Base-by-base conservation (phyloP, 2,329 filamentous ascomycete genomes). In the Didymella lethalis region DNA sequence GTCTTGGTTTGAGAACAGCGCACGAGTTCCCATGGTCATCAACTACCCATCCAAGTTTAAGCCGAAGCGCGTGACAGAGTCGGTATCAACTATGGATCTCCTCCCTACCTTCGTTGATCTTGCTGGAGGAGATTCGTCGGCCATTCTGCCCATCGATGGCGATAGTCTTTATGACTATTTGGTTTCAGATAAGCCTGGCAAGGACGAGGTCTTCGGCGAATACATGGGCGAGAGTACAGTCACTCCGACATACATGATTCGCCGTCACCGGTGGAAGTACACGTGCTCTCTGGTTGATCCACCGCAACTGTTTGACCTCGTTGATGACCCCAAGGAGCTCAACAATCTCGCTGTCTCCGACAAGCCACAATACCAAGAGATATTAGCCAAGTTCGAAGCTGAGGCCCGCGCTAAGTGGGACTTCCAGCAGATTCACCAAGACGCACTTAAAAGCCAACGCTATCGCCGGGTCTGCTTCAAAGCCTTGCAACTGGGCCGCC, bases 211-310 rank as follows among this genome's bases (percentile, higher is more conserved):
- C n/a, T 90, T 94, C 69, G 93, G 92, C 61, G 93, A 97, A 80
- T 97, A 97, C 80, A 96, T 94, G 72, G 93, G 92, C 48, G 93
- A 97, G 79, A 93, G 93, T 47, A 97, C 93, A 1, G 84, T 96
- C 55, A 88, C 90, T 4, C 93, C 93, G 1, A 86, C 96, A 56
- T 92, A 96, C 84, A 97, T 97, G 93, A 97, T 97, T 73, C 88
- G 91, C 57, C 89, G 92, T 54, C 92, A 92, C 8, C 84, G 85
- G 46, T 97, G 92, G 92, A 97, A 97, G 82, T 97, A 93, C 77
- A 88, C 95, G 64, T 92, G 86, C 63, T 97, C 92, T 70, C 88
- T 93, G 7, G 89, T 88, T 23, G 93, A 97, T 73, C 88, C 90
- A 31, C 88, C 91, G 29, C 92, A 95, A 80, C 85, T 97, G 12